Percentiles rank a stretch among this genome's conserved stretches.
These are phyloP conservation scores for Aspergillus wentii DNA, from an alignment of 495 filamentous ascomycete genomes.

Conservation along the genomic window DNA sequence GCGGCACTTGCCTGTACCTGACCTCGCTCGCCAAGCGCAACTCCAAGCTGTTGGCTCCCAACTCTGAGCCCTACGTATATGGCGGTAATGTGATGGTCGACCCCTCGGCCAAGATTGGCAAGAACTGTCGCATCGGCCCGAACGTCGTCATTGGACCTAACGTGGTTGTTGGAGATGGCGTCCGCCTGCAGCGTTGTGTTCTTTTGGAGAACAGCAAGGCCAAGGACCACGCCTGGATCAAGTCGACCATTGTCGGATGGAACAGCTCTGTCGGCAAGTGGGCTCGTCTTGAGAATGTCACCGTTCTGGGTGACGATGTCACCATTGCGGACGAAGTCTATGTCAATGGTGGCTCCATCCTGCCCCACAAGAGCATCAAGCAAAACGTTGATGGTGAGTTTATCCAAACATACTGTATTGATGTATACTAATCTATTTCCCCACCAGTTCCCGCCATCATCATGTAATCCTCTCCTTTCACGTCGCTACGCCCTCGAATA, in stretches of 20 bases:
- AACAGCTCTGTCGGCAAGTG: constrained; percentile 94
- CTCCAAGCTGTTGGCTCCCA: constrained; percentile 75
- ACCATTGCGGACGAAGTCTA: constrained; percentile 98
- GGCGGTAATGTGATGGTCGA: constrained; percentile 97
- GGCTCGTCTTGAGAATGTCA: constrained; percentile 96
- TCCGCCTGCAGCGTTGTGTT: constrained; percentile 90
- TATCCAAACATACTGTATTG: not conserved
- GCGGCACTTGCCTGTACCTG: constrained; percentile 94
- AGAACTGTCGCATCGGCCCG: constrained; percentile 96
- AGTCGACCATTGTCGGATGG: constrained; percentile 99
- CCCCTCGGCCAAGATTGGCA: constrained; percentile 91
- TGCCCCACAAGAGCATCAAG: constrained; percentile 99
- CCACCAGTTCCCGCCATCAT: constrained; percentile 76
- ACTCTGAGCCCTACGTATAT: constrained; percentile 76
- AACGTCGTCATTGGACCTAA: constrained; percentile 97
- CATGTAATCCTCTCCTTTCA: constrained; percentile 56
- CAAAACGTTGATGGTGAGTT: constrained; percentile 84
- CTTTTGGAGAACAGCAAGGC: constrained; percentile 85
- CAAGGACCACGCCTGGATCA: constrained; percentile 99
- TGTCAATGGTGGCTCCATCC: constrained; percentile 93
- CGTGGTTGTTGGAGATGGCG: constrained; percentile 92
- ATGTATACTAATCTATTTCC: constrained; percentile 10
- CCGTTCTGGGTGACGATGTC: constrained; percentile 97
- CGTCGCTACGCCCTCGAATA: constrained; percentile 29
- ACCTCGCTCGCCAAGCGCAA: constrained; percentile 89